Conservation (phyloP, 805 yeast genomes). For the Candida saitoana region DNA sequence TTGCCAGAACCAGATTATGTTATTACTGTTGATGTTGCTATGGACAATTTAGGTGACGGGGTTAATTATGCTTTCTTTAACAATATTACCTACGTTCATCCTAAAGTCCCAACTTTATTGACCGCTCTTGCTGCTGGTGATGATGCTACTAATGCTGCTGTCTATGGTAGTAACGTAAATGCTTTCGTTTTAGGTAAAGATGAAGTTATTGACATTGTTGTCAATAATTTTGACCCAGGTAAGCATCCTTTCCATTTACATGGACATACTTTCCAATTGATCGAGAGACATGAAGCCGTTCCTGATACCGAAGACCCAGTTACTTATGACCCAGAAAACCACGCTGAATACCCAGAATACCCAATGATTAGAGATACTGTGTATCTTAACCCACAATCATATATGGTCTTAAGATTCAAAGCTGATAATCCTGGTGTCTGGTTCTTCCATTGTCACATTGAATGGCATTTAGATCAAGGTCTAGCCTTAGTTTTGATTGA, state of each 20-base stretch:
- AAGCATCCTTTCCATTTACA: slow-evolving; percentile 78
- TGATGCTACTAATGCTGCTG: slow-evolving; percentile 49
- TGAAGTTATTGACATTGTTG: slow-evolving; percentile 68
- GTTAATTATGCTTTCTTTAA: slow-evolving; percentile 75
- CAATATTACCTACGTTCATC: slow-evolving; percentile 57
- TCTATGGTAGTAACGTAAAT: slow-evolving; percentile 73
- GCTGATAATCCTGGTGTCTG: slow-evolving; percentile 92
- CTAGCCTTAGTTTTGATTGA: slow-evolving; percentile 68
- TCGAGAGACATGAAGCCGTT: slow-evolving; percentile 48
- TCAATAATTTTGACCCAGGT: slow-evolving; percentile 77
- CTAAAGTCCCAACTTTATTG: slow-evolving; percentile 67
- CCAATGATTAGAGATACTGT: slow-evolving; percentile 73
- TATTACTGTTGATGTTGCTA: slow-evolving; percentile 54
- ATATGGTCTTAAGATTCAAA: slow-evolving; percentile 63
- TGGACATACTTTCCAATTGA: slow-evolving; percentile 66
- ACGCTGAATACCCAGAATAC: slow-evolving; percentile 46
- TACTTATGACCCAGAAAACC: slow-evolving; percentile 35
- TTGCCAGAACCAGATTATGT: slow-evolving; percentile 59
- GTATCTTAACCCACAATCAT: slow-evolving; percentile 62
- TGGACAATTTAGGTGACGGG: slow-evolving; percentile 72
- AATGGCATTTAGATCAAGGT: slow-evolving; percentile 83
- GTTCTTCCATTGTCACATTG: slow-evolving; percentile 91
- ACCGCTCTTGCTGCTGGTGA: slow-evolving; percentile 62
- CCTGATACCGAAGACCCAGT: slow-evolving; percentile 54
- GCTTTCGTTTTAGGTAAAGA: slow-evolving; percentile 54